Base-by-base conservation (phyloP, 2,329 filamentous ascomycete species). In the Aspergillus floridensis region DNA sequence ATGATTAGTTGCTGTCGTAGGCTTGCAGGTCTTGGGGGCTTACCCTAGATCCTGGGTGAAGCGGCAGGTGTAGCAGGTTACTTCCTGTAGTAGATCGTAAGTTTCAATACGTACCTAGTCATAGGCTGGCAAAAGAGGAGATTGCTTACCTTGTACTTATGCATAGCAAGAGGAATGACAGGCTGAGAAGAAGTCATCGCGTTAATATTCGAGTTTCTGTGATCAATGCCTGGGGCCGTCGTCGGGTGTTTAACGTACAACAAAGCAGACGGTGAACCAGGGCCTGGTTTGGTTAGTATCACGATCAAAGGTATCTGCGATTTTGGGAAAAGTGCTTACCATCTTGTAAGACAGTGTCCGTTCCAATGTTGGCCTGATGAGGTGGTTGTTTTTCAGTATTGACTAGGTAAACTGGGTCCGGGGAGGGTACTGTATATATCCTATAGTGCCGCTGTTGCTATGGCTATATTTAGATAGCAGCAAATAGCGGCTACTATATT, bases 241-340 rank as follows among this genome's bases (percentile, higher is more conserved):
- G 32, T 4, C 22, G 22, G 32, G 12, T 21, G 46, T 24, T 26
- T 31, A 21, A 46, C 74, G 64, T 69, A 76, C 74, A 62, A 80
- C 63, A 53, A 78, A 80, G 69, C 78, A 80, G 49, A 80, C 61
- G 22, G 78, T 80, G 58, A 80, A 79, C 65, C 76, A 80, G 1
- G 77, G 76, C 75, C 75, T 77, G 49, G 3, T 19, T 22, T 24
- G 8, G 29, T 62, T 41, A 55, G 52, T 32, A 22, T 35, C 32
- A 35, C 11, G 3, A 35, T 35, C 5, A 16, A 35, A 1, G 11
- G 11, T 16, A 35, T 35, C 12, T 8, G 12, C 2, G 12, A 35
- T 5, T 24, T 21, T 0, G 12, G 6, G 24, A 8, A 5, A 16
- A 16, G 24, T 69, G 14, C 71, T 60, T 69, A 77, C 78, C 77